These are phyloP conservation scores for Begonia loranthoides DNA, from an alignment of 306 rosid species.

Conservation along the genomic window DNA sequence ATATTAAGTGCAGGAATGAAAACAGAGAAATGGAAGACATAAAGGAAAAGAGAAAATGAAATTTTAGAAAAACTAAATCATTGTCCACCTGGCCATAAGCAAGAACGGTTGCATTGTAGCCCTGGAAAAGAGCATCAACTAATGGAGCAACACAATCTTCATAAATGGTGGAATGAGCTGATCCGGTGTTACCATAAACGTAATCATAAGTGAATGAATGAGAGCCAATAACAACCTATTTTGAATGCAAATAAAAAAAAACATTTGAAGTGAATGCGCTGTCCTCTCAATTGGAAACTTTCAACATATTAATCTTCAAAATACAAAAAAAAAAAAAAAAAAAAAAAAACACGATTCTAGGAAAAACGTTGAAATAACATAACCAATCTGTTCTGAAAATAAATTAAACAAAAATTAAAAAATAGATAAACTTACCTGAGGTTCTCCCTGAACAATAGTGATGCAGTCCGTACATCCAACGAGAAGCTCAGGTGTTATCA, in stretches of 20 bases:
- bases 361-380: background rate
- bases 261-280: too few relatives aligned
- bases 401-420: background rate
- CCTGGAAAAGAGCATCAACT: constrained; percentile 71
- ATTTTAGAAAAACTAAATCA: background rate
- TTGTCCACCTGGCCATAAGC: constrained; percentile 82
- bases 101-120: constrained; percentile 92
- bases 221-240: constrained; percentile 79
- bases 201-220: constrained; percentile 76
- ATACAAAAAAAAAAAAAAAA: too few relatives aligned
- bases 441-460: constrained; percentile 67
- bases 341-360: too few relatives aligned
- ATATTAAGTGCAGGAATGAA: background rate
- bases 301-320: too few relatives aligned
- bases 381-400: background rate
- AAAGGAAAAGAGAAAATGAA: background rate
- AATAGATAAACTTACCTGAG: constrained; percentile 38
- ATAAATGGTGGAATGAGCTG: constrained; percentile 33
- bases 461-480: constrained; percentile 87
- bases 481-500: constrained; percentile 75
- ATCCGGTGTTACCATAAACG: constrained; percentile 50
- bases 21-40: background rate
- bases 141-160: constrained; percentile 81
- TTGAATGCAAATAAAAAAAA: too few relatives aligned
- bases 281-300: too few relatives aligned